Evolutionary conservation across 2,329 filamentous ascomycete genomes (phyloP).

Genomic region (Ophiostoma himal-ulmi): DNA sequence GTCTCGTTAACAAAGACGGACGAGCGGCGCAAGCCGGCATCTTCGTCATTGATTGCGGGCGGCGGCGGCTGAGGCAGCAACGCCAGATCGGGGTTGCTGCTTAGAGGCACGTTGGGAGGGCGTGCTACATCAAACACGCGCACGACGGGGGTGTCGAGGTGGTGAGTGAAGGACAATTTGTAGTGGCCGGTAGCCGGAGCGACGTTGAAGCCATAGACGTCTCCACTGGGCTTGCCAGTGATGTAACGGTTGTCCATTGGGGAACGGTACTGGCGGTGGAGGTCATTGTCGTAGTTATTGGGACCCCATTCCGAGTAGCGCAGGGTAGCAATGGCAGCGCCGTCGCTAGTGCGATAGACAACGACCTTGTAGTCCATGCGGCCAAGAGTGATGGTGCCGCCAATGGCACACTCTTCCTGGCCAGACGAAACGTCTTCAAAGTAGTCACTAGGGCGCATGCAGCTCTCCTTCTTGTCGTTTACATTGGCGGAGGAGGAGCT

Average conservation of each 20-base stretch:
- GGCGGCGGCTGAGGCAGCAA: slow-evolving; percentile 79
- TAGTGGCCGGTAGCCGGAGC: slow-evolving; percentile 38
- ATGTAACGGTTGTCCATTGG: slow-evolving; percentile 87
- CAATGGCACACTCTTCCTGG: slow-evolving; percentile 64
- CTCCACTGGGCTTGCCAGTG: slow-evolving; percentile 78
- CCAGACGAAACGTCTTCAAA: slow-evolving; percentile 51
- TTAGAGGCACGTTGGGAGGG: slow-evolving; percentile 55
- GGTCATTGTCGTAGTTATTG: slow-evolving; percentile 83
- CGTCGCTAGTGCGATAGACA: slow-evolving; percentile 65
- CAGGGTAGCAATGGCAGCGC: slow-evolving; percentile 76
- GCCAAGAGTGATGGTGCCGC: slow-evolving; percentile 74
- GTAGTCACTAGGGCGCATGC: slow-evolving; percentile 61
- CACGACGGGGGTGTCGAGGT: slow-evolving; percentile 70
- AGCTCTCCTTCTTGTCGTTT: slow-evolving; percentile 53
- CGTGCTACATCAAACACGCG: slow-evolving; percentile 84
- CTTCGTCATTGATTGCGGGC: slow-evolving; percentile 47
- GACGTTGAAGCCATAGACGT: slow-evolving; percentile 73
- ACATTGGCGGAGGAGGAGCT: slow-evolving; percentile 62
- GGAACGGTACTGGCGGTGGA: slow-evolving; percentile 71
- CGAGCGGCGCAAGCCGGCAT: slow-evolving; percentile 49
- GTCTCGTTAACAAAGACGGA: slow-evolving; percentile 85
- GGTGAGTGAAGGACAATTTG: slow-evolving; percentile 58
- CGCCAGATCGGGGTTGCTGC: slow-evolving; percentile 69
- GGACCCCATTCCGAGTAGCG: slow-evolving; percentile 92
- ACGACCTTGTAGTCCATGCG: slow-evolving; percentile 84